Percentiles rank a stretch among this genome's conserved stretches.
phyloP scores from a whole-genome alignment of 176 grass and related monocot species.

The Lolium perenne region DNA sequence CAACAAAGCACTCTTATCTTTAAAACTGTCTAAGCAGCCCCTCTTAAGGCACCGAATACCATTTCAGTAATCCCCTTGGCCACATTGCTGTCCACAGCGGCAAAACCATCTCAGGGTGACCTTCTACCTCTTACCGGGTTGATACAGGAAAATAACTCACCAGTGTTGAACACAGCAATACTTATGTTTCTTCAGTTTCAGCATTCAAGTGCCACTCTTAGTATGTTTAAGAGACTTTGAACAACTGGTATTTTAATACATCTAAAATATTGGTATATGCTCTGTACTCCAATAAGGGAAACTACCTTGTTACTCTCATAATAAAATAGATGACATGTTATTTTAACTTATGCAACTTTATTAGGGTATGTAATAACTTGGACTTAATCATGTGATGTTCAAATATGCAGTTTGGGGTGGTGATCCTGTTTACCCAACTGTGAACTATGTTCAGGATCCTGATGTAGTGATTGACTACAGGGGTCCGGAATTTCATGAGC shows the following conservation, averaged over 20 bases:
- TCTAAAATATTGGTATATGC: neutral
- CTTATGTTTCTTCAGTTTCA: neutral
- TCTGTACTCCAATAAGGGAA: neutral
- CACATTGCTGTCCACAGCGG: neutral
- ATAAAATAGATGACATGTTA: neutral
- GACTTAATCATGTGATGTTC: conserved; percentile 34
- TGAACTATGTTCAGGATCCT: conserved; percentile 94
- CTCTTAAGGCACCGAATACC: neutral
- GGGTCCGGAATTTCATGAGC: conserved; percentile 89
- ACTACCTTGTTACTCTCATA: neutral
- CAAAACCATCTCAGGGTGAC: neutral
- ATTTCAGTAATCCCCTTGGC: neutral
- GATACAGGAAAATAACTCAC: neutral
- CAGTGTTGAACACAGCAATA: conserved; percentile 3
- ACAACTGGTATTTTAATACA: neutral
- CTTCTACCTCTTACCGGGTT: conserved; percentile 16
- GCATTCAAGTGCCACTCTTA: neutral
- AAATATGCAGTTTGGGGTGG: conserved; percentile 87
- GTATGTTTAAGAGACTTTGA: neutral
- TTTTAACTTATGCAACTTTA: conserved; percentile 2
- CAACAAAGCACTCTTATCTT: neutral
- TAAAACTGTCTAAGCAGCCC: neutral
- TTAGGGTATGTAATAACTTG: conserved; percentile 19
- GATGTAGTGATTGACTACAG: conserved; percentile 81
- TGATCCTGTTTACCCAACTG: conserved; percentile 98